Percentiles rank a stretch among this genome's conserved stretches.
Conservation (phyloP, 2,329 filamentous ascomycete species). For the Stagonosporopsis cucurbitacearum region DNA sequence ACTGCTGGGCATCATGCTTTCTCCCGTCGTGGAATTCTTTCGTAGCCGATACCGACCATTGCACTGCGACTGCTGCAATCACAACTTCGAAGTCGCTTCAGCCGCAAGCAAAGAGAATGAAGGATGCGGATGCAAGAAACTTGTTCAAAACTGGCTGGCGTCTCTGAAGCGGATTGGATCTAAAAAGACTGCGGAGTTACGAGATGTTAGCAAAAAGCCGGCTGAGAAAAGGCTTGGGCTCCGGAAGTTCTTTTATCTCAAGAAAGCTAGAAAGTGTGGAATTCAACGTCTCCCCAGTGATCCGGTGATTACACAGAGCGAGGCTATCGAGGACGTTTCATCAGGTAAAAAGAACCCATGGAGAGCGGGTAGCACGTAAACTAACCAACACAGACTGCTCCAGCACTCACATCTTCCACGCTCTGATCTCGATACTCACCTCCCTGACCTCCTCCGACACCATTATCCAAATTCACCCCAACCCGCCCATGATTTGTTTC, state of each 20-base stretch:
- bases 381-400: not conserved
- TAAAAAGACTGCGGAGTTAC: not conserved
- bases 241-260: not conserved
- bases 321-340: too few relatives aligned
- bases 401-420: not conserved
- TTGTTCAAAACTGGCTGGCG: not conserved
- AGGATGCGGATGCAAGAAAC: not conserved
- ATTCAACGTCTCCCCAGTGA: not conserved
- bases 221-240: too few relatives aligned
- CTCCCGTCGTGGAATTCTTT: not conserved
- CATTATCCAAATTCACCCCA: not conserved
- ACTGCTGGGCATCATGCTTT: not conserved
- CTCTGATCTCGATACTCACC: not conserved
- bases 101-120: not conserved
- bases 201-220: not conserved
- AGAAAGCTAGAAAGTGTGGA: not conserved
- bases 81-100: not conserved
- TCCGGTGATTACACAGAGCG: not conserved
- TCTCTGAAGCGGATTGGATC: not conserved
- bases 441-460: not conserved
- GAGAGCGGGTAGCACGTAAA: not conserved
- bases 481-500: not conserved
- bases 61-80: slow-evolving; percentile 10
- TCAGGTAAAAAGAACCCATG: not conserved
- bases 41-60: not conserved